Percentiles rank a stretch among this genome's conserved stretches.
Evolutionary conservation across 2,329 filamentous ascomycete species (phyloP).

Genomic region (Fusarium mundagurra): DNA sequence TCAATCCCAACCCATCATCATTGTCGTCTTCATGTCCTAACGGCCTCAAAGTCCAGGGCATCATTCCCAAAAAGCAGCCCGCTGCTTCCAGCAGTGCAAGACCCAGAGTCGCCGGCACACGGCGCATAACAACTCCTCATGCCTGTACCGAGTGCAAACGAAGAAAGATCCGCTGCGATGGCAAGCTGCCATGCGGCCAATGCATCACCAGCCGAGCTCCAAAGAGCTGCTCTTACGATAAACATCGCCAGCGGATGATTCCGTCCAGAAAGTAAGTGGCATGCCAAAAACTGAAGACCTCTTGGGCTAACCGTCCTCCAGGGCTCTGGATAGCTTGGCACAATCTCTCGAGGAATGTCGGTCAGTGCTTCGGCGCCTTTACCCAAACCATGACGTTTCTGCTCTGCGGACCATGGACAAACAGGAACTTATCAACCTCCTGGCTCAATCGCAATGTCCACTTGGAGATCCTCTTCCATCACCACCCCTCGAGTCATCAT

Average conservation of each 20-base stretch:
- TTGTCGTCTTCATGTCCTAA: slow-evolving; percentile 7
- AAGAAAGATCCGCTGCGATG: slow-evolving; percentile 86
- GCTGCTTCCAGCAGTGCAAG: slow-evolving; percentile 49
- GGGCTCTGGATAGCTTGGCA: slow-evolving; percentile 70
- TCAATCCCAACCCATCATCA: background rate
- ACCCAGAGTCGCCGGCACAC: slow-evolving; percentile 53
- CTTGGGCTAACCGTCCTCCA: slow-evolving; percentile 39
- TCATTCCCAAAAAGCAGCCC: slow-evolving; percentile 61
- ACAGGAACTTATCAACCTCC: slow-evolving; percentile 67
- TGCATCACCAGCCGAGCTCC: slow-evolving; percentile 84
- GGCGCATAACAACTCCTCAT: slow-evolving; percentile 65
- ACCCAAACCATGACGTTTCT: slow-evolving; percentile 65
- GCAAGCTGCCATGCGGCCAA: slow-evolving; percentile 82
- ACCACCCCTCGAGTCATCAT: slow-evolving; percentile 62
- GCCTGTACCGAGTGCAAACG: slow-evolving; percentile 82
- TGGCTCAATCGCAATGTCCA: slow-evolving; percentile 59
- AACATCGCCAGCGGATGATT: slow-evolving; percentile 79
- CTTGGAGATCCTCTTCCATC: slow-evolving; percentile 59
- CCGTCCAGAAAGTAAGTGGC: slow-evolving; percentile 77
- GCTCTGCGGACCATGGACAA: slow-evolving; percentile 64
- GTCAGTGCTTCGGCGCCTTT: slow-evolving; percentile 56
- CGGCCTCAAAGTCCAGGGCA: slow-evolving; percentile 57
- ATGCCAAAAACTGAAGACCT: slow-evolving; percentile 18
- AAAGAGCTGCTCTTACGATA: slow-evolving; percentile 82
- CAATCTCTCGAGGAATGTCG: slow-evolving; percentile 73